These are phyloP conservation scores for Blepharisma stoltei DNA, from an alignment of 73 alveolate species.

Conservation along the genomic window DNA sequence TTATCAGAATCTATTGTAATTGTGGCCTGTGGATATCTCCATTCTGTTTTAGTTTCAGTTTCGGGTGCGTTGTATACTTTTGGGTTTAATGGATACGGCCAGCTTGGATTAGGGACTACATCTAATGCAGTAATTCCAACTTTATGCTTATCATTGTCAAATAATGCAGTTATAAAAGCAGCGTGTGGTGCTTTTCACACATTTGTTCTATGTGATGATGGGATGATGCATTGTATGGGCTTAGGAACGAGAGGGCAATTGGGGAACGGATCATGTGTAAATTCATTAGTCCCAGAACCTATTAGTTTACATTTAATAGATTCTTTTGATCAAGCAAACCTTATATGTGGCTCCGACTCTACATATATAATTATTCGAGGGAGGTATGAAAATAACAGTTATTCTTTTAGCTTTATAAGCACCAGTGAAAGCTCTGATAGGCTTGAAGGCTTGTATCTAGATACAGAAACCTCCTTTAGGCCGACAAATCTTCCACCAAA, in stretches of 20 bases:
- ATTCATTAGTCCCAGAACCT: neutral
- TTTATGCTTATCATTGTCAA: neutral
- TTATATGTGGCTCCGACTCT: neutral
- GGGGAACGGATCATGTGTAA: neutral
- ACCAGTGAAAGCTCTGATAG: neutral
- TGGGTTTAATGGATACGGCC: slow-evolving; percentile 74
- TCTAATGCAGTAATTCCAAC: neutral
- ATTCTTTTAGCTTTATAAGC: neutral
- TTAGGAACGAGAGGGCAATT: slow-evolving; percentile 4
- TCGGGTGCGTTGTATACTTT: slow-evolving; percentile 60
- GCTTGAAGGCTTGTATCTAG: neutral
- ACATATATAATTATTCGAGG: neutral
- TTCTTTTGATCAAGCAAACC: neutral
- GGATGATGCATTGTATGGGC: neutral
- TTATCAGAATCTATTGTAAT: neutral
- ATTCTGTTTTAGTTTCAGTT: slow-evolving; percentile 55
- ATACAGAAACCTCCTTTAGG: slow-evolving; percentile 41
- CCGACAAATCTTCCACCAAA: slow-evolving; percentile 83
- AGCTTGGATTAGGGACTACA: slow-evolving; percentile 61
- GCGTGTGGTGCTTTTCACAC: slow-evolving; percentile 30
- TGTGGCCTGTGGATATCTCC: slow-evolving; percentile 70
- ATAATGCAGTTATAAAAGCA: neutral
- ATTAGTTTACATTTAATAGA: neutral
- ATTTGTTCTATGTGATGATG: neutral
- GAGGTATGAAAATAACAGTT: neutral